Conservation (phyloP, 2,329 filamentous ascomycete genomes). For the Chaetoscypha palmicola region DNA sequence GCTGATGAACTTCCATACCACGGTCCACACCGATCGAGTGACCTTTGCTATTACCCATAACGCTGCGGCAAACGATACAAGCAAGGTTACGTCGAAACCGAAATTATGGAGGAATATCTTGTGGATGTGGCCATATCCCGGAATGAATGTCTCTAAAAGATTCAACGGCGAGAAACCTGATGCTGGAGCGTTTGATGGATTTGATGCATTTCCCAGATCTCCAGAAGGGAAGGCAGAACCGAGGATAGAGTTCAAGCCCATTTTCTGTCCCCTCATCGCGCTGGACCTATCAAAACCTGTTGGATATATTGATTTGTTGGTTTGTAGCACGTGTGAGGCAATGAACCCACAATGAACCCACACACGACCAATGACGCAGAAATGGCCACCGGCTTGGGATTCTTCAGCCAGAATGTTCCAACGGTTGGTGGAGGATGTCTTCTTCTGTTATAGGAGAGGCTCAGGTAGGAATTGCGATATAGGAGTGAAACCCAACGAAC, state of each 20-base stretch:
- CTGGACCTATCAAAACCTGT: conserved; percentile 3
- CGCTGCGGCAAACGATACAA: conserved; percentile 24
- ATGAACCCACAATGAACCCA: no score
- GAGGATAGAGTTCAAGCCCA: conserved; percentile 13
- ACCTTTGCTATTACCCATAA: conserved; percentile 38
- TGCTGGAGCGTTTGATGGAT: conserved; percentile 5
- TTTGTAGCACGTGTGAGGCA: background rate
- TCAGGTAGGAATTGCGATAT: no score
- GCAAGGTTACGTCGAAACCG: conserved; percentile 28
- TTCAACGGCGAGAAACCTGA: conserved; percentile 19
- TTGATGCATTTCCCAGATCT: conserved; percentile 7
- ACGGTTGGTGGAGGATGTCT: no score
- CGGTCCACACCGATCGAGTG: conserved; percentile 32
- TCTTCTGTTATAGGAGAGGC: no score
- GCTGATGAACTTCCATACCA: conserved; percentile 35
- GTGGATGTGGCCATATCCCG: conserved; percentile 29
- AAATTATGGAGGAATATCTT: conserved; percentile 25
- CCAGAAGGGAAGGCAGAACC: conserved; percentile 15
- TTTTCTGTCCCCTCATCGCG: conserved; percentile 14
- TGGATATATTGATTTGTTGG: conserved; percentile 1
- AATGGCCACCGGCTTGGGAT: no score
- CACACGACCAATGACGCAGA: no score
- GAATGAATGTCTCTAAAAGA: conserved; percentile 29
- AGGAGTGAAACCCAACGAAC: no score
- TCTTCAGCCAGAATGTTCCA: no score